Conservation (phyloP, 2,329 filamentous ascomycete species). For the Canariomyces notabilis region DNA sequence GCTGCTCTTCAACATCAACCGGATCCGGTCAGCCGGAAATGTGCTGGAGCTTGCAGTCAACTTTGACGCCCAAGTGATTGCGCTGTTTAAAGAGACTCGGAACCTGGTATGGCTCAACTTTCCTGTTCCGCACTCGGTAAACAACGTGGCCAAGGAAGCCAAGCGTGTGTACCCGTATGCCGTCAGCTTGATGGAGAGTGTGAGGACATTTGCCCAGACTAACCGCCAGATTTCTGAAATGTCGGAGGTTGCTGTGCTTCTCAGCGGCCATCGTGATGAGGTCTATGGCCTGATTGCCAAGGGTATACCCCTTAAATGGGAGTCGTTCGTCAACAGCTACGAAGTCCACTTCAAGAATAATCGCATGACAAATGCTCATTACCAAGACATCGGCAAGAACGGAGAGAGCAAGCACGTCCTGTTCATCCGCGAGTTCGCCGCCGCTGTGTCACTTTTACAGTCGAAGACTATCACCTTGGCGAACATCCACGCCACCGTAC, state of each 20-base stretch:
- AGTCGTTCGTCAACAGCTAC: conserved; percentile 95
- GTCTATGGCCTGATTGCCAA: conserved; percentile 78
- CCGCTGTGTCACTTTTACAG: conserved; percentile 81
- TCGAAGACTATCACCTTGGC: conserved; percentile 75
- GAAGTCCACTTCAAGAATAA: conserved; percentile 74
- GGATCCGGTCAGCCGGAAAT: conserved; percentile 86
- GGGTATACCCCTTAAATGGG: conserved; percentile 88
- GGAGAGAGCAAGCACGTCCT: conserved; percentile 91
- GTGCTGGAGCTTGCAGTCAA: conserved; percentile 86
- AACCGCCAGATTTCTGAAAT: conserved; percentile 78
- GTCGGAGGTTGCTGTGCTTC: conserved; percentile 78
- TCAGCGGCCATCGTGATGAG: conserved; percentile 89
- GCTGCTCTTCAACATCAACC: conserved; percentile 82
- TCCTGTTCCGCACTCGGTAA: conserved; percentile 88
- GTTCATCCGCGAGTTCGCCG: conserved; percentile 90
- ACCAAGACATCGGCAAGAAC: conserved; percentile 55
- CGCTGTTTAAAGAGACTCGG: conserved; percentile 95
- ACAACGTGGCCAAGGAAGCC: conserved; percentile 96
- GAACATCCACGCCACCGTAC: conserved; percentile 72
- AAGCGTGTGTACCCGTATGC: conserved; percentile 97
- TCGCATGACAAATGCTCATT: conserved; percentile 53
- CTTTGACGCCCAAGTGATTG: conserved; percentile 95
- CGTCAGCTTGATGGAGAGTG: conserved; percentile 96
- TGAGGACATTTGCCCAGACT: conserved; percentile 88
- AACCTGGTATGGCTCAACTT: conserved; percentile 95